These are phyloP conservation scores for Boletus rubroflammeus DNA, from an alignment of 768 basidiomycete genomes.

Conservation along the genomic window DNA sequence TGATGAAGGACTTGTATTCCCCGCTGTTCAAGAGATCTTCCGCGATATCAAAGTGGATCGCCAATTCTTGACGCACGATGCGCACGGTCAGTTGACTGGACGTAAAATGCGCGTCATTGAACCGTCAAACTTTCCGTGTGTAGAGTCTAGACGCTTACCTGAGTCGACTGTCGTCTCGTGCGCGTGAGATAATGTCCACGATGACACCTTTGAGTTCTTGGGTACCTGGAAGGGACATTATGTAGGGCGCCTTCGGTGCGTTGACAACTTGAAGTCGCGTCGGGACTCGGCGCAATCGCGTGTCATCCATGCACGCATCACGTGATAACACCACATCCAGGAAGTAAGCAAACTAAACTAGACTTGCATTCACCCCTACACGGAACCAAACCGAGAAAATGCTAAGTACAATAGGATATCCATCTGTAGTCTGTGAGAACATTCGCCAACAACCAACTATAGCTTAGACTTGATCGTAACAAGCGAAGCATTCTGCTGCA, in stretches of 20 bases:
- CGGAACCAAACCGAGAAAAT: background rate
- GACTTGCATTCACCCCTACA: background rate
- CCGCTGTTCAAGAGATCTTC: constrained; percentile 40
- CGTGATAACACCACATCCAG: constrained; percentile 17
- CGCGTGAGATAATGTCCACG: constrained; percentile 20
- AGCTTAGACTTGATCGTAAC: constrained; percentile 49
- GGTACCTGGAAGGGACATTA: constrained; percentile 15
- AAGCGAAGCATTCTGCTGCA: constrained; percentile 39
- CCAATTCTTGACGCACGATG: constrained; percentile 48
- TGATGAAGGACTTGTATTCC: constrained; percentile 47
- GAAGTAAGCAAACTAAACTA: background rate
- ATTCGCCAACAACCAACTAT: constrained; percentile 23
- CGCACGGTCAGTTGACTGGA: constrained; percentile 41
- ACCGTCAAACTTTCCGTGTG: background rate
- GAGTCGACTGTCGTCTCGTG: constrained; percentile 21
- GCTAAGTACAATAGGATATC: background rate
- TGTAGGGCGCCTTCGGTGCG: background rate
- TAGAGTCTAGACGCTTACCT: constrained; percentile 7
- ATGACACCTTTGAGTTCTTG: constrained; percentile 18
- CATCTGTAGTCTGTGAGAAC: background rate
- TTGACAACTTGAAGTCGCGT: background rate
- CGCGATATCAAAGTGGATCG: constrained; percentile 43
- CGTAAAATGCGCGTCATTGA: background rate
- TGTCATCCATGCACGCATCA: background rate
- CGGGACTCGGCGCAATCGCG: background rate